These are phyloP conservation scores for Insectozyma bohioensis DNA, from an alignment of 1,139 yeast species.

Conservation along the genomic window DNA sequence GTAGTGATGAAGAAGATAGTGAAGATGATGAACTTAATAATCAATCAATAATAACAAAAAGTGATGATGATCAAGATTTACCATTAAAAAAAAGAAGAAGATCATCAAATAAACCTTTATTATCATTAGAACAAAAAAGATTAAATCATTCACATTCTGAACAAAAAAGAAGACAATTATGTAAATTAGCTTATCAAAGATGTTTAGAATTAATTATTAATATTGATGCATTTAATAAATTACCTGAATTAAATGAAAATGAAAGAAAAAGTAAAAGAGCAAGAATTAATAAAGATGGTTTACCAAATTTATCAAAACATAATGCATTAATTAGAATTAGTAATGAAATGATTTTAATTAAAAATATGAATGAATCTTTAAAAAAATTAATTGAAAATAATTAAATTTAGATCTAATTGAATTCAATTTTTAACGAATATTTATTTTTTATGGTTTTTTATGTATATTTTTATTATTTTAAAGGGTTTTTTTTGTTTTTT, in stretches of 20 bases:
- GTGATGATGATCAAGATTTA: not conserved
- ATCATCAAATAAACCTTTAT: constrained; percentile 43
- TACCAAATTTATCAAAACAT: constrained; percentile 49
- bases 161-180: constrained; percentile 69
- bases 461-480: too few species aligned
- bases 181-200: constrained; percentile 63
- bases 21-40: constrained; percentile 16
- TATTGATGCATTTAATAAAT: constrained; percentile 40
- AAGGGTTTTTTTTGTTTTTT: too few species aligned
- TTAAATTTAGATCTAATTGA: too few species aligned
- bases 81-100: constrained; percentile 28
- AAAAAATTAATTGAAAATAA: constrained; percentile 17
- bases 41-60: constrained; percentile 6
- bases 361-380: constrained; percentile 34
- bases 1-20: constrained; percentile 15
- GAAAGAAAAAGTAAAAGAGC: constrained; percentile 41
- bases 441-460: too few species aligned
- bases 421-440: too few species aligned
- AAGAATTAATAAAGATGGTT: constrained; percentile 45
- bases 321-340: constrained; percentile 45
- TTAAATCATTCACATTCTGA: constrained; percentile 73
- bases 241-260: constrained; percentile 21
- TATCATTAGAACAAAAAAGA: constrained; percentile 68
- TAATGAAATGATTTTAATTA: constrained; percentile 38
- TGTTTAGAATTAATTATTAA: constrained; percentile 43